These are phyloP conservation scores for Phytophthora kernoviae DNA, from an alignment of 352 stramenopile species.

Conservation along the genomic window DNA sequence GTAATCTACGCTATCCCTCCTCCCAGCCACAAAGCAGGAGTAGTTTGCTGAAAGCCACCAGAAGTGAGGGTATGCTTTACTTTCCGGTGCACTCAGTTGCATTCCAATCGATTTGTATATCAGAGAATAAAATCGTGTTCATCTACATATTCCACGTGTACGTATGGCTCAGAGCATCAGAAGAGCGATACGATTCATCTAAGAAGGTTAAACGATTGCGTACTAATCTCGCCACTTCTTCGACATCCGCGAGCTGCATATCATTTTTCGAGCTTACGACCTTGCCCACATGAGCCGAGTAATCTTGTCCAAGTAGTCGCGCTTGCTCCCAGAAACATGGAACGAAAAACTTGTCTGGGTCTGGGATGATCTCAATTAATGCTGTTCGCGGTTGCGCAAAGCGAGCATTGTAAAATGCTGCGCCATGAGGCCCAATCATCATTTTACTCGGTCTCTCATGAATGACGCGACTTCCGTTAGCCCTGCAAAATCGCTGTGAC, in stretches of 20 bases:
- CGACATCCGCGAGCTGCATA: slow-evolving; percentile 22
- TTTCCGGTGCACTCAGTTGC: too few species aligned
- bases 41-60: too few species aligned
- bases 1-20: too few species aligned
- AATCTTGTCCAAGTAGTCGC: slow-evolving; percentile 31
- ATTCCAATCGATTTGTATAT: too few species aligned
- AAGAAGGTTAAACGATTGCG: slow-evolving; percentile 20
- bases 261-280: slow-evolving; percentile 13
- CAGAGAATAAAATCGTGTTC: neutral
- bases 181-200: slow-evolving; percentile 22
- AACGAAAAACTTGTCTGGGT: slow-evolving; percentile 26
- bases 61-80: too few species aligned
- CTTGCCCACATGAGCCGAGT: slow-evolving; percentile 24
- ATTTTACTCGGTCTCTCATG: slow-evolving; percentile 34
- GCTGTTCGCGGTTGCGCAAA: slow-evolving; percentile 29
- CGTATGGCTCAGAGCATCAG: slow-evolving; percentile 22
- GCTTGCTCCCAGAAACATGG: slow-evolving; percentile 38
- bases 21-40: too few species aligned
- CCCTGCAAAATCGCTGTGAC: slow-evolving; percentile 24
- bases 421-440: slow-evolving; percentile 34
- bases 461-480: slow-evolving; percentile 25
- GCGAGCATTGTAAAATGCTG: slow-evolving; percentile 35
- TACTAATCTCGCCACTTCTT: slow-evolving; percentile 23
- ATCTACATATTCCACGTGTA: slow-evolving; percentile 30
- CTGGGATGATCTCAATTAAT: slow-evolving; percentile 33